Evolutionary conservation across 2,329 filamentous ascomycete species (phyloP).

Genomic region (Calonectria ilicicola): DNA sequence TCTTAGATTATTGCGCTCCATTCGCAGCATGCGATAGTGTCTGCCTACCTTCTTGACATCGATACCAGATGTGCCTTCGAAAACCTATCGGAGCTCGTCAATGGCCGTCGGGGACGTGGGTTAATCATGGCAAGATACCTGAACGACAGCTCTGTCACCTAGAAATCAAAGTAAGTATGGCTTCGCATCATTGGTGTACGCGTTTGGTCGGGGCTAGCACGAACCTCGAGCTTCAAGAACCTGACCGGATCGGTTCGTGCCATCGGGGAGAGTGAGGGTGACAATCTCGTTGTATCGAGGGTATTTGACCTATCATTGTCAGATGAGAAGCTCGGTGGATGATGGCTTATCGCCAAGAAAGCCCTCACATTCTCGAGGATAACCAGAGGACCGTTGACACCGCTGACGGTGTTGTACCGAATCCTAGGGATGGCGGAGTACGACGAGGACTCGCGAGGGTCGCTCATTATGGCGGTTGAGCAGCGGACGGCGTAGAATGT

Average conservation of each 20-base stretch:
- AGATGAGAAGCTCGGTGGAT: conserved; percentile 33
- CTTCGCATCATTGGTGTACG: conserved; percentile 22
- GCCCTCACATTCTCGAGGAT: conserved; percentile 88
- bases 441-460: conserved; percentile 69
- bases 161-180: conserved; percentile 33
- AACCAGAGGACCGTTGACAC: conserved; percentile 97
- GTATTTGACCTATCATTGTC: conserved; percentile 84
- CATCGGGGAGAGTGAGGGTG: conserved; percentile 93
- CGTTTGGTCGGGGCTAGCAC: conserved; percentile 24
- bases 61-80: conserved; percentile 96
- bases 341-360: conserved; percentile 1
- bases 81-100: conserved; percentile 73
- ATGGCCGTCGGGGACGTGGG: conserved; percentile 22
- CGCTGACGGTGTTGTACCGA: conserved; percentile 98
- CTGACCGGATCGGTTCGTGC: conserved; percentile 91
- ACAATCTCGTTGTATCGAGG: conserved; percentile 98
- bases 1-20: conserved; percentile 40
- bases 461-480: conserved; percentile 58
- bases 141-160: conserved; percentile 95
- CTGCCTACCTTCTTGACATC: conserved; percentile 94
- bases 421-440: conserved; percentile 73
- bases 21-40: conserved; percentile 6
- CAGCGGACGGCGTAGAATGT: conserved; percentile 30
- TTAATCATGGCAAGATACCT: conserved; percentile 68
- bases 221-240: conserved; percentile 97